Percentiles rank a stretch among this genome's conserved stretches.
Evolutionary conservation across 2,329 filamentous ascomycete genomes (phyloP).

Genomic region (Aureobasidium mangrovei): DNA sequence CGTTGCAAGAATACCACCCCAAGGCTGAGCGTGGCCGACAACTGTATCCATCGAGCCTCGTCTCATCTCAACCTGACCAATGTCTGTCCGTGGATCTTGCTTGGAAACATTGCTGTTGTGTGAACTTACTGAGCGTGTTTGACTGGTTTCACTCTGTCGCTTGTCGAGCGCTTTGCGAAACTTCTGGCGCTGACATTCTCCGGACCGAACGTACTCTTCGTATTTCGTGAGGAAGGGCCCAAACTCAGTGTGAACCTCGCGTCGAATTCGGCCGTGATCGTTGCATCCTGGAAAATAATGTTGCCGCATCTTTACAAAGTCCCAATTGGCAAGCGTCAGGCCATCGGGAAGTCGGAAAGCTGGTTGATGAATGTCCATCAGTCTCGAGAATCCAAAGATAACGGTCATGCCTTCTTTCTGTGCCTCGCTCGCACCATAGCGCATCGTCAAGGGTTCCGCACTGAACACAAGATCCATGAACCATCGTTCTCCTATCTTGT

Average conservation of each 20-base stretch:
- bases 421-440: conserved; percentile 22
- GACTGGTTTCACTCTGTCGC: conserved; percentile 16
- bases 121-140: conserved; percentile 5
- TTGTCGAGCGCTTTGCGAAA: conserved; percentile 11
- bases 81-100: conserved; percentile 19
- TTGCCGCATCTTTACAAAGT: conserved; percentile 37
- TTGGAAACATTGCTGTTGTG: conserved; percentile 19
- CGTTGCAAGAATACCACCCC: conserved; percentile 30
- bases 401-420: conserved; percentile 26
- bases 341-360: conserved; percentile 20
- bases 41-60: conserved; percentile 1
- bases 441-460: conserved; percentile 30
- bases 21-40: conserved; percentile 19
- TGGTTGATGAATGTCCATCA: conserved; percentile 34
- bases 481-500: conserved; percentile 32
- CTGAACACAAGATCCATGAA: conserved; percentile 36
- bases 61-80: conserved; percentile 3
- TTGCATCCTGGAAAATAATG: conserved; percentile 36
- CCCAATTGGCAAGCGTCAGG: conserved; percentile 15
- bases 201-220: conserved; percentile 12
- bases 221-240: conserved; percentile 29
- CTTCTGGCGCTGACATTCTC: conserved; percentile 12
- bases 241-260: conserved; percentile 40
- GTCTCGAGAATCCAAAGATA: conserved; percentile 38
- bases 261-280: conserved; percentile 37